Evolutionary conservation across 2,329 filamentous ascomycete genomes (phyloP).

Genomic region (Fusarium sp.): DNA sequence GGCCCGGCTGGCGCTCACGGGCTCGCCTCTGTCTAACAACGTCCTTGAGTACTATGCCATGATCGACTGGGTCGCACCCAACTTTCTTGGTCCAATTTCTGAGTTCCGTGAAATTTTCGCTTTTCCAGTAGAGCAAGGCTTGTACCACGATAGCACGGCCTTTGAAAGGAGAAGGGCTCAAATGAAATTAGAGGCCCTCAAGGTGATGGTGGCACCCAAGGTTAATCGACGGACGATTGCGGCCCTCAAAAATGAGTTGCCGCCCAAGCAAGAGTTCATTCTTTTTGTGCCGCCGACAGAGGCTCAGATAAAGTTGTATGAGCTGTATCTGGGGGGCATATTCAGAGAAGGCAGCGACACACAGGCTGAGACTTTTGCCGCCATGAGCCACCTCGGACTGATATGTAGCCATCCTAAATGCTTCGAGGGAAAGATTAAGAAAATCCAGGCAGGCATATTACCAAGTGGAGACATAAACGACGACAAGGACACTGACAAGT

Average conservation of each 20-base stretch:
- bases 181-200: conserved; percentile 75
- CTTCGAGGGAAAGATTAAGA: conserved; percentile 51
- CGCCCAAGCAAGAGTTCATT: conserved; percentile 82
- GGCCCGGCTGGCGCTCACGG: conserved; percentile 83
- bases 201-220: conserved; percentile 77
- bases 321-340: conserved; percentile 52
- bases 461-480: not conserved
- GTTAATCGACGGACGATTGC: conserved; percentile 77
- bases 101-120: conserved; percentile 79
- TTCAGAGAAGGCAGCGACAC: not conserved
- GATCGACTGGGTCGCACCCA: conserved; percentile 85
- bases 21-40: conserved; percentile 86
- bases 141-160: conserved; percentile 69
- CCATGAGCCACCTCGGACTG: conserved; percentile 53
- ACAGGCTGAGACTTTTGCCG: conserved; percentile 48
- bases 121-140: conserved; percentile 75
- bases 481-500: conserved; percentile 4
- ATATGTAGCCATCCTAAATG: conserved; percentile 64
- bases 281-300: conserved; percentile 75
- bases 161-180: conserved; percentile 66
- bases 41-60: conserved; percentile 86
- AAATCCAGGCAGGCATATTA: conserved; percentile 8
- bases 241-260: conserved; percentile 71
- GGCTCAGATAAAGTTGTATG: conserved; percentile 72
- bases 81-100: conserved; percentile 72